Base-by-base conservation (phyloP, 2,329 filamentous ascomycete species). In the Fusarium sp. region DNA sequence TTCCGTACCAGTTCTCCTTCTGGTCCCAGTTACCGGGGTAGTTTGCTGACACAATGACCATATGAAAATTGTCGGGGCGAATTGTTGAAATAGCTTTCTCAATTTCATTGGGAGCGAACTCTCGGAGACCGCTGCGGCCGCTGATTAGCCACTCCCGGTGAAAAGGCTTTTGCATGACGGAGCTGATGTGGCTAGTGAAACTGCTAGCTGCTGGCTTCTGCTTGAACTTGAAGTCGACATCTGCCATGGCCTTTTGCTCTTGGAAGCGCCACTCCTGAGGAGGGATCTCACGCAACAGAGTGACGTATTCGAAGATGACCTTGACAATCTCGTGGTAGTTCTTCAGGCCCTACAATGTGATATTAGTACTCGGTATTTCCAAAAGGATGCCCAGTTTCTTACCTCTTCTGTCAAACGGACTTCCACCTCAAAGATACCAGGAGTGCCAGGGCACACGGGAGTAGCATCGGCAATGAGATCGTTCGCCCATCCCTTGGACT, bases 1-100 rank as follows among this genome's bases (percentile, higher is more conserved):
- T 99, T 10, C 95, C 95, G 74, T 99, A 99, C 96, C 96, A 99
- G 77, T 94, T 93, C 82, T 99, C 96, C 76, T 92, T 97, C 77
- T 90, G 82, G 69, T 97, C 87, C 92, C 93, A 97, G 52, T 88
- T 86, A 0, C 93, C 94, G 0, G 94, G 94, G 71, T 90, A 92
- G 10, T 92, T 91, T 75, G 93, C 92, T 26, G 93, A 94, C 30
- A 97, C 89, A 50, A 98, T 84, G 3, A 89, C 90, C 78, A 97
- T 86, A 31, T 92, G 88, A 81, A 98, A 94, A 76, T 97, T 98
- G 77, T 98, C 94, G 0, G 94, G 92, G 20, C 90, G 86, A 47
- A 99, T 81, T 74, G 88, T 92, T 6, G 87, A 85, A 72, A 98
- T 83, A 0, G 90, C 92, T 68, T 91, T 84, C 69, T 88, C 85